Base-by-base conservation (phyloP, 257 asterid species). In the Nicotiana paniculata region DNA sequence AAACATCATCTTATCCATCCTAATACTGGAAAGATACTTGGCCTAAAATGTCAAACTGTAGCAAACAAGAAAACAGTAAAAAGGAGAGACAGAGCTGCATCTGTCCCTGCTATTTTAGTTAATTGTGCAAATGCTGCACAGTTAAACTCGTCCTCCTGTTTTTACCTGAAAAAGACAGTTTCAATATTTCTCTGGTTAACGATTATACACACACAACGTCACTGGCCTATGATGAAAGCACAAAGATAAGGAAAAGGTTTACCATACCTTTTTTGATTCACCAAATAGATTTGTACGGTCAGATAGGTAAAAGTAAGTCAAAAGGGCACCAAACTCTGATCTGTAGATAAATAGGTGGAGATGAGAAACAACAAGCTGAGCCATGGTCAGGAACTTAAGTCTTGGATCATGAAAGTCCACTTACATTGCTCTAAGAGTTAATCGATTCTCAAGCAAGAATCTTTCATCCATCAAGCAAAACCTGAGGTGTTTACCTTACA, bases 271-370 rank as follows among this genome's bases (percentile, higher is more conserved):
- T 85, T 88, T 92, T 16, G 97, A 92, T 89, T 93, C 94, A 81
- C 95, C 97, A 79, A 95, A 89, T 81, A 95, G 79, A 90, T 91
- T 88, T 87, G 98, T 95, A 57, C 98, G 98, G 84, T 95, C 99
- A 53, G 97, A 92, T 77, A 93, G 51, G 90, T 89, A 95, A 83
- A 89, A 92, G 85, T 95, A 93, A 84, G 90, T 80, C 84, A 95
- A 84, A 86, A 95, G 90, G 84, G 91, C 94, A 70, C 99, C 97
- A 86, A 93, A 89, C 90, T 93, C 98, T 79, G 98, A 91, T 70
- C 98, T 95, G 90, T 84, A 88, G 48, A 72, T 66, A 33, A 32
- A 81, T 21, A 21, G 78, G 78, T 11, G 59, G 37, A 21, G 59
- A 70, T 70, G 78, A 70, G 37, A 70, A 70, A 70, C 78, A 43